phyloP scores from a whole-genome alignment of 73 alveolate genomes.

The Paramecium tetraurelia region DNA sequence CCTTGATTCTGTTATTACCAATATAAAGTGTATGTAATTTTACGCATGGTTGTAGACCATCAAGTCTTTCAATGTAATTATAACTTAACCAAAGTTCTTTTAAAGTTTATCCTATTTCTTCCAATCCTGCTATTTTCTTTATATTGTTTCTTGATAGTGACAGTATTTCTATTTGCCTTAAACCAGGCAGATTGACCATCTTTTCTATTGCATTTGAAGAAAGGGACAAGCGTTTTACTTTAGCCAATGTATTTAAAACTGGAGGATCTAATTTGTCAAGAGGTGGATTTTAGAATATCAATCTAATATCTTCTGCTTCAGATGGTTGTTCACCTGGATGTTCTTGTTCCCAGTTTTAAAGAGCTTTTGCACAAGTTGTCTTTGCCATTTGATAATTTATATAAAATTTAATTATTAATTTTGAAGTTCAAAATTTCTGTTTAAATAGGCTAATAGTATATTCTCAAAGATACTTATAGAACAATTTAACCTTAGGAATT shows the following conservation, averaged over 20 bases:
- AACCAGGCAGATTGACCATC: conserved; percentile 90
- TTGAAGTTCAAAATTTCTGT: background rate
- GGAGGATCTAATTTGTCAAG: conserved; percentile 94
- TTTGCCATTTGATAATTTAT: conserved; percentile 35
- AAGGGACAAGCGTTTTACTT: conserved; percentile 82
- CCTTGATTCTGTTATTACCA: conserved; percentile 85
- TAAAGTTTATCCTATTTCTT: conserved; percentile 95
- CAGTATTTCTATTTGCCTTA: conserved; percentile 85
- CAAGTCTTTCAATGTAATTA: conserved; percentile 95
- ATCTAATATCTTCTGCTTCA: conserved; percentile 89
- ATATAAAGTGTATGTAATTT: conserved; percentile 86
- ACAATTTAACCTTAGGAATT: background rate
- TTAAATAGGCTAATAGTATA: background rate
- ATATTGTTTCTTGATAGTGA: conserved; percentile 97
- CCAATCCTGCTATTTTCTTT: conserved; percentile 96
- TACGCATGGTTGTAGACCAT: conserved; percentile 96
- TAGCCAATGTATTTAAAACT: conserved; percentile 71
- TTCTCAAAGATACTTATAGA: background rate
- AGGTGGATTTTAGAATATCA: conserved; percentile 87
- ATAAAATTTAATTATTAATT: background rate
- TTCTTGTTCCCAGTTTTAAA: conserved; percentile 84
- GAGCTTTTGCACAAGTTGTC: conserved; percentile 91
- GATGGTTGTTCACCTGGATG: conserved; percentile 76
- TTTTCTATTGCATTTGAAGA: conserved; percentile 92
- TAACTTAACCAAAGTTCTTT: conserved; percentile 97